A percentile compares a stretch with the other conserved stretches of the same genome.
These are phyloP conservation scores for Kandelia obovata DNA, from an alignment of 345 rosid species.

Conservation along the genomic window DNA sequence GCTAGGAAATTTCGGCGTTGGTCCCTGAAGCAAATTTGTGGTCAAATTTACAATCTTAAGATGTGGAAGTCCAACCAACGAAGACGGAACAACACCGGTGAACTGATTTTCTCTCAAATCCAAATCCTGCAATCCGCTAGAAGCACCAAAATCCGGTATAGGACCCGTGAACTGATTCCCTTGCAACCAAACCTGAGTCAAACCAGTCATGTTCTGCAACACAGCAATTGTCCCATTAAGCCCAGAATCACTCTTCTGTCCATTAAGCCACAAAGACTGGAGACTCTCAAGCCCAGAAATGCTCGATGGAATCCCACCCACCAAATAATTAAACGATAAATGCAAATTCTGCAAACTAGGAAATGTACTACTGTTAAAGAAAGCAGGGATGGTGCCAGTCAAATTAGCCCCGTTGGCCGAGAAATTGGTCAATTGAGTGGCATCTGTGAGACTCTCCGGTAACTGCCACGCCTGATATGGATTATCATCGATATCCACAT, in stretches of 20 bases:
- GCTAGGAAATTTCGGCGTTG: conserved; percentile 42
- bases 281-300: conserved; percentile 27
- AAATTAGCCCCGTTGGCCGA: conserved; percentile 45
- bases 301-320: conserved; percentile 48
- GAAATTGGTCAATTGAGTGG: conserved; percentile 42
- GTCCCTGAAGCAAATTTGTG: conserved; percentile 66
- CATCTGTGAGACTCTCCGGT: conserved; percentile 43
- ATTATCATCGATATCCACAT: conserved; percentile 42
- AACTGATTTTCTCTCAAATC: conserved; percentile 59
- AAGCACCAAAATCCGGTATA: conserved; percentile 53
- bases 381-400: conserved; percentile 49
- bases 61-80: conserved; percentile 31
- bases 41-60: conserved; percentile 47
- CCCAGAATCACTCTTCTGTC: conserved; percentile 21
- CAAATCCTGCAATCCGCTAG: conserved; percentile 32
- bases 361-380: conserved; percentile 35
- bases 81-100: conserved; percentile 61
- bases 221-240: conserved; percentile 57
- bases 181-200: conserved; percentile 57
- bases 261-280: conserved; percentile 53
- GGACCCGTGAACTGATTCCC: conserved; percentile 64
- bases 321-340: conserved; percentile 43
- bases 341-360: conserved; percentile 37
- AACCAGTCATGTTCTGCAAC: conserved; percentile 48
- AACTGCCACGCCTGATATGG: conserved; percentile 49